phyloP scores from a whole-genome alignment of 2,329 filamentous ascomycete species.

The Aspergillus intermedius region DNA sequence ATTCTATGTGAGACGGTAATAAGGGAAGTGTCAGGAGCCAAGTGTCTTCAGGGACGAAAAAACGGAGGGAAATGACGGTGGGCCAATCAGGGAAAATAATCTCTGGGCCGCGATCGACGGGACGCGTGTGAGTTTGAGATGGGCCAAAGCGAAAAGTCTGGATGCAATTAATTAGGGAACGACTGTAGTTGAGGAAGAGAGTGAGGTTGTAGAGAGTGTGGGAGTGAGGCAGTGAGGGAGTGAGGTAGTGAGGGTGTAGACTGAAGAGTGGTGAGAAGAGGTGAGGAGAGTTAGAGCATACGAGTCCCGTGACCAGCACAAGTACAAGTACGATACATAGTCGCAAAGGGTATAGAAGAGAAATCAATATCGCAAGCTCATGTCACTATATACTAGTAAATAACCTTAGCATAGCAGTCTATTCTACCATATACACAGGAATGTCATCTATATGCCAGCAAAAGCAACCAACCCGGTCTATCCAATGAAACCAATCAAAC shows the following conservation, averaged over 20 bases:
- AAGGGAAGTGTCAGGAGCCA: not conserved
- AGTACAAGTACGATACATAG: no score
- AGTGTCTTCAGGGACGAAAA: not conserved
- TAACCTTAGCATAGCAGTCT: not conserved
- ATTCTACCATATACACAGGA: no score
- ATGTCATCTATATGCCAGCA: no score
- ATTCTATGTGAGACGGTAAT: no score
- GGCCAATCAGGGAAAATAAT: not conserved
- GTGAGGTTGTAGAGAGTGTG: not conserved
- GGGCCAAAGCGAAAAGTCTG: not conserved
- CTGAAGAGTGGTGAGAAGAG: no score
- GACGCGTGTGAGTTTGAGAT: not conserved
- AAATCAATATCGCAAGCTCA: no score
- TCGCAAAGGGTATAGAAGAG: no score
- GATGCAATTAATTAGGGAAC: not conserved
- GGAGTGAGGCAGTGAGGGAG: no score
- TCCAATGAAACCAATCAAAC: not conserved
- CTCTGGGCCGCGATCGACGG: not conserved
- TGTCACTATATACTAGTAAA: not conserved
- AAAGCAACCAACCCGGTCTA: not conserved
- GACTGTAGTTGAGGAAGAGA: not conserved
- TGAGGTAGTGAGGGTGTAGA: not conserved
- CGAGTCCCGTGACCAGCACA: not conserved
- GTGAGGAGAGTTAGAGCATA: not conserved
- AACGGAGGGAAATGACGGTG: not conserved